Conservation (phyloP, 2,329 filamentous ascomycete species). For the Triangularia verruculosa region DNA sequence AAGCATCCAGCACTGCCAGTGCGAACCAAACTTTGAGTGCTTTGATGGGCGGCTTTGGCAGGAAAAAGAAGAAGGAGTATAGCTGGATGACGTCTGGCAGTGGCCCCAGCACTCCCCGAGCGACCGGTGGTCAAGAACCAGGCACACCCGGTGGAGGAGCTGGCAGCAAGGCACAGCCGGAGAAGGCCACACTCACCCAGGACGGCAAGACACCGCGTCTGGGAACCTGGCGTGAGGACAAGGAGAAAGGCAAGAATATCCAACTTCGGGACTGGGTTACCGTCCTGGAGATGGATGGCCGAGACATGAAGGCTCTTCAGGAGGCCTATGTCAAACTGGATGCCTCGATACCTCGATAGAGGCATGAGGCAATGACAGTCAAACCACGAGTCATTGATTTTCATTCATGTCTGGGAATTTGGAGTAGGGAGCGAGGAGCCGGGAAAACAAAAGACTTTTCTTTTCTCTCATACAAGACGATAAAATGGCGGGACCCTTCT, state of each 20-base stretch:
- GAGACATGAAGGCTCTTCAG: slow-evolving; percentile 62
- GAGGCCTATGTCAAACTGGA: slow-evolving; percentile 54
- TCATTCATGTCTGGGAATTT: not conserved
- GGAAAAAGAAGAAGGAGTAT: slow-evolving; percentile 66
- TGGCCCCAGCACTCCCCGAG: slow-evolving; percentile 51
- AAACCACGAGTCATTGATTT: not conserved
- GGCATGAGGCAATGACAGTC: not conserved
- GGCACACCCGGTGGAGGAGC: slow-evolving; percentile 20
- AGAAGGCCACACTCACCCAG: slow-evolving; percentile 48
- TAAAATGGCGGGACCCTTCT: not conserved
- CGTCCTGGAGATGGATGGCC: slow-evolving; percentile 75
- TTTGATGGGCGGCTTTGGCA: slow-evolving; percentile 62
- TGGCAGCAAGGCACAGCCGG: slow-evolving; percentile 28
- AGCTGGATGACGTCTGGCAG: slow-evolving; percentile 66
- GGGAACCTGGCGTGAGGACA: slow-evolving; percentile 76
- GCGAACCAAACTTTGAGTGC: slow-evolving; percentile 81
- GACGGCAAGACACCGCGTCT: slow-evolving; percentile 58
- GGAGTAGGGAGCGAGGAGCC: not conserved
- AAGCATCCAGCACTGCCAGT: slow-evolving; percentile 74
- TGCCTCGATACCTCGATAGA: not conserved
- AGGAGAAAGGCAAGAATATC: slow-evolving; percentile 71
- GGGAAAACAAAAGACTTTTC: not conserved
- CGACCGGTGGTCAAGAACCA: slow-evolving; percentile 1
- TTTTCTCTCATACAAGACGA: not conserved
- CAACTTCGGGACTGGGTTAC: slow-evolving; percentile 81